Conservation (phyloP, 2,329 filamentous ascomycete species). For the Talaromyces sp. region DNA sequence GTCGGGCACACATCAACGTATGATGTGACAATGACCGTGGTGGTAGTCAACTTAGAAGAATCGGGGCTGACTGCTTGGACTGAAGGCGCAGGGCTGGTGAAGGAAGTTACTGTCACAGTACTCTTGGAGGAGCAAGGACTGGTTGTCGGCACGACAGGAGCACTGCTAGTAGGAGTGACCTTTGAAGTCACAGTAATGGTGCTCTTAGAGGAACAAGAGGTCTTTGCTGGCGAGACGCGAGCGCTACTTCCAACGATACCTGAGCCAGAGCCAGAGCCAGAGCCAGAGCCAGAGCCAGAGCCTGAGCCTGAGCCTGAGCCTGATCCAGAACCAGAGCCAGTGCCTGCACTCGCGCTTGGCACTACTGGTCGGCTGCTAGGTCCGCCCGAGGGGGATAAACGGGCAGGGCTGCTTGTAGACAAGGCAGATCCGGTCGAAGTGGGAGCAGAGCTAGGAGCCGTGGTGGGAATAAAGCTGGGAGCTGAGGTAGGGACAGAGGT, state of each 20-base stretch:
- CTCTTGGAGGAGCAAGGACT: slow-evolving; percentile 6
- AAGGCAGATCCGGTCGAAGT: background rate
- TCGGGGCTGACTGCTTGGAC: slow-evolving; percentile 2
- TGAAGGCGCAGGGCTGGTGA: background rate
- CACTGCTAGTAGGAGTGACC: slow-evolving; percentile 1
- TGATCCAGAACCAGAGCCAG: background rate
- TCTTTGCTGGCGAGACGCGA: background rate
- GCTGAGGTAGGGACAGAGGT: too few species aligned
- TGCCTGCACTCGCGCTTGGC: background rate
- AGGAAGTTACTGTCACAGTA: slow-evolving; percentile 10
- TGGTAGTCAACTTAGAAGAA: slow-evolving; percentile 26
- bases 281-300: background rate
- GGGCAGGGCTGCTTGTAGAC: background rate
- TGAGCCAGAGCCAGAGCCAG: background rate
- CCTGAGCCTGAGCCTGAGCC: background rate
- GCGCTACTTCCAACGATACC: background rate
- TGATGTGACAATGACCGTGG: slow-evolving; percentile 39
- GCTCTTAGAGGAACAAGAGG: slow-evolving; percentile 4
- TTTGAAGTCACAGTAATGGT: slow-evolving; percentile 3
- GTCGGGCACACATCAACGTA: slow-evolving; percentile 43
- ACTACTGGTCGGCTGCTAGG: background rate
- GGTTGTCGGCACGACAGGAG: background rate
- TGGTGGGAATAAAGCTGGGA: background rate
- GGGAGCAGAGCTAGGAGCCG: background rate
- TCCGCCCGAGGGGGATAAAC: background rate